These are phyloP conservation scores for Cladophialophora bantiana DNA, from an alignment of 2,329 filamentous ascomycete species.

Conservation along the genomic window DNA sequence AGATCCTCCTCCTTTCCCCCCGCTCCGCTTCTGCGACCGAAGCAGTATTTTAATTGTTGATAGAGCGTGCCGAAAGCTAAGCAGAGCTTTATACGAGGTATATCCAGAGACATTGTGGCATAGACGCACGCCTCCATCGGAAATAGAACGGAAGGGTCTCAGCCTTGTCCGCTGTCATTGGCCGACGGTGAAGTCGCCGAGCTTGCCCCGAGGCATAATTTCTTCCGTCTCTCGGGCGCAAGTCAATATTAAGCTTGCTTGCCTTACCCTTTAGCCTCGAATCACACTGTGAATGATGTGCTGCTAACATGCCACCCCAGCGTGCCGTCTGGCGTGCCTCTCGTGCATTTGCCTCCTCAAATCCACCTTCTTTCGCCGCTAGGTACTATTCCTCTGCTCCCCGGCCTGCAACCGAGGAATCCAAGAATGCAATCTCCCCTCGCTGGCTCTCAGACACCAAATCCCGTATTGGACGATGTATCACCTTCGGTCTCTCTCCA, in stretches of 20 bases:
- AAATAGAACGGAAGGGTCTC: background rate
- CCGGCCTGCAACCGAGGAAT: slow-evolving; percentile 70
- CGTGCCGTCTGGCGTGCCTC: slow-evolving; percentile 27
- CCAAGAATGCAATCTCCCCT: slow-evolving; percentile 49
- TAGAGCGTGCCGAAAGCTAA: too few species aligned
- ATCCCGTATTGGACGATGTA: slow-evolving; percentile 73
- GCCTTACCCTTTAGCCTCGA: background rate
- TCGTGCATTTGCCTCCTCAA: slow-evolving; percentile 8
- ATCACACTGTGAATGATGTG: slow-evolving; percentile 3
- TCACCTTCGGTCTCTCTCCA: slow-evolving; percentile 72
- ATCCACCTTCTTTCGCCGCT: background rate
- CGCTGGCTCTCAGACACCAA: slow-evolving; percentile 76
- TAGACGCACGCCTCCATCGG: too few species aligned
- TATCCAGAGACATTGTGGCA: too few species aligned
- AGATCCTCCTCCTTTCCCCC: background rate
- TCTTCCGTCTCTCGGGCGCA: background rate
- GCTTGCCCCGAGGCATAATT: background rate
- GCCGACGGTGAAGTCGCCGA: background rate
- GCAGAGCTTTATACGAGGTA: too few species aligned
- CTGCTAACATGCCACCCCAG: slow-evolving; percentile 26
- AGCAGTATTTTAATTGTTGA: too few species aligned
- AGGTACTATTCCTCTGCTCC: slow-evolving; percentile 21
- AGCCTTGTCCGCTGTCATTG: background rate
- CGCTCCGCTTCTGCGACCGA: background rate
- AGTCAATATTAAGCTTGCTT: background rate